Base-by-base conservation (phyloP, 768 basidiomycete species). In the Pholiota conissans region DNA sequence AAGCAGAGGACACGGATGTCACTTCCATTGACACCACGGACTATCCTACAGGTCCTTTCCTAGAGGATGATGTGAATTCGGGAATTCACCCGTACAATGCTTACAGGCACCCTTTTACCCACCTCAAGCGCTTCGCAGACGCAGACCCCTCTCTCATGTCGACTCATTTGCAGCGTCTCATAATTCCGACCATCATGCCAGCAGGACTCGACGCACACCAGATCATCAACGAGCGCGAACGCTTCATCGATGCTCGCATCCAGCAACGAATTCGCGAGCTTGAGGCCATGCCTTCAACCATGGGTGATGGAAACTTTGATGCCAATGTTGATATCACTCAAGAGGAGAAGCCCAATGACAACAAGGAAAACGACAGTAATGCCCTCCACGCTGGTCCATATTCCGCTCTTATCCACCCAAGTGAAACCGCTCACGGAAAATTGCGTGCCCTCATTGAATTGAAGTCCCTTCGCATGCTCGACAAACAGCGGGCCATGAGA, bases 51-150 rank as follows among this genome's bases (percentile, higher is more conserved):
- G 89, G 86, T 0, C 84, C 85, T 5, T 87, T 85, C 72, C 76
- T 91, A 28, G 93, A 96, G 59, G 89, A 90, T 68, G 85, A 95
- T 68, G 76, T 83, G 52, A 79, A 84, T 56, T 94, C 93, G 0
- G 84, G 85, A 37, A 87, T 95, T 58, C 94, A 95, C 65, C 95
- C 95, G 2, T 95, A 95, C 77, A 96, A 96, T 70, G 88, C 95
- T 18, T 95, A 85, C 69, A 80, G 83, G 27, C 85, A 94, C 65
- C 95, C 95, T 11, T 89, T 95, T 69, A 79, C 86, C 3, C 88
- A 92, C 61, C 84, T 91, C 61, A 86, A 88, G 59, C 86, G 90
- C 35, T 76, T 81, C 24, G 61, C 82, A 28, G 84, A 85, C 51
- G 78, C 76, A 49, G 85, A 85, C 66, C 85, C 86, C 13, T 72